Evolutionary conservation across 495 filamentous ascomycete species (phyloP).

Genomic region (Evernia prunastri): DNA sequence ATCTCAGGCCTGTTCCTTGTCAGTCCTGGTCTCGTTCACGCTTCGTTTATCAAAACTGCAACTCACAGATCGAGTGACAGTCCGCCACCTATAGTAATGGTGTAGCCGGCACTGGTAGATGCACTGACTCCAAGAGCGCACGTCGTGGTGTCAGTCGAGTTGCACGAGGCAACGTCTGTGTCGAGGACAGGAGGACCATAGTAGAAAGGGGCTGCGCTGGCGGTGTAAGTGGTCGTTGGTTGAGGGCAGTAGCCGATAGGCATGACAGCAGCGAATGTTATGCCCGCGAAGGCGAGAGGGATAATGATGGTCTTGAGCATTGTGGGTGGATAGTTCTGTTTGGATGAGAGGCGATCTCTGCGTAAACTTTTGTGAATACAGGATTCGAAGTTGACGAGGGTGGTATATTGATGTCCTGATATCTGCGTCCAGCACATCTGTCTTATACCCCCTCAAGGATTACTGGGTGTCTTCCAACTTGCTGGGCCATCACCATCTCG

Average conservation of each 20-base stretch:
- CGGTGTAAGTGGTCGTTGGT: neutral
- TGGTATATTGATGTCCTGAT: neutral
- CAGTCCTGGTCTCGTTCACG: neutral
- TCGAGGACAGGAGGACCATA: conserved; percentile 4
- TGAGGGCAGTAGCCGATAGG: neutral
- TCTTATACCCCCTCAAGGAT: neutral
- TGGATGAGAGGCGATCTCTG: neutral
- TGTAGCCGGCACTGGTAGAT: neutral
- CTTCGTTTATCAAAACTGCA: neutral
- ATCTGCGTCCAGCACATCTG: neutral
- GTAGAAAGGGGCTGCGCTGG: neutral
- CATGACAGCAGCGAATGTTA: neutral
- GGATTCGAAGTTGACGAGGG: neutral
- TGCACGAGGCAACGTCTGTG: neutral
- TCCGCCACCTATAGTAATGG: conserved; percentile 1
- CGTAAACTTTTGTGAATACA: neutral
- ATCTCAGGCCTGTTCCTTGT: conserved; percentile 1
- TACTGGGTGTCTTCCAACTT: neutral
- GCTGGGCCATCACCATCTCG: neutral
- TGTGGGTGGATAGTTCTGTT: neutral
- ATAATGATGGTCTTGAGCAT: neutral
- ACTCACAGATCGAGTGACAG: neutral
- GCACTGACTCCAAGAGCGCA: neutral
- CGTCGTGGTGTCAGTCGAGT: neutral
- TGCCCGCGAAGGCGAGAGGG: neutral